Conservation (phyloP, 1,284 basidiomycete genomes). For the Cystobasidium slooffiae region DNA sequence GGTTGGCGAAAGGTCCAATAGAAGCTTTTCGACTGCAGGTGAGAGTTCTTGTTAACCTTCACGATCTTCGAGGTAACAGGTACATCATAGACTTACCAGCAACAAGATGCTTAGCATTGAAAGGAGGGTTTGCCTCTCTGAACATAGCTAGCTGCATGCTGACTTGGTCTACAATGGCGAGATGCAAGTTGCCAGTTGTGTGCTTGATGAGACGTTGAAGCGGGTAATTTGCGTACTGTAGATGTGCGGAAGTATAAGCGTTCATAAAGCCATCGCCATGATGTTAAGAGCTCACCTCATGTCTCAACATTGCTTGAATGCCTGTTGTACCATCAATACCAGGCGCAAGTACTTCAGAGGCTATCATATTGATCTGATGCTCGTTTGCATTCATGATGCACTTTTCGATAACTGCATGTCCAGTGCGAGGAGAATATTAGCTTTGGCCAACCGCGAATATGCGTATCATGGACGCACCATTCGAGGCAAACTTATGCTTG, state of each 20-base stretch:
- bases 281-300: slow-evolving; percentile 6
- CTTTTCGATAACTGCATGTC: slow-evolving; percentile 46
- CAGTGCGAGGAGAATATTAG: background rate
- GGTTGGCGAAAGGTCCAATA: slow-evolving; percentile 21
- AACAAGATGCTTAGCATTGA: slow-evolving; percentile 40
- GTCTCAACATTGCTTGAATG: slow-evolving; percentile 45
- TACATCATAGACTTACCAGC: slow-evolving; percentile 7
- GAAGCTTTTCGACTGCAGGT: slow-evolving; percentile 32
- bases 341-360: slow-evolving; percentile 57
- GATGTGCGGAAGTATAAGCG: background rate
- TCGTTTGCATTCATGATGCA: slow-evolving; percentile 50
- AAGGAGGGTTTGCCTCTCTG: slow-evolving; percentile 40
- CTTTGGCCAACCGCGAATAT: background rate
- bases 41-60: background rate
- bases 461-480: slow-evolving; percentile 68
- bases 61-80: background rate
- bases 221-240: slow-evolving; percentile 40
- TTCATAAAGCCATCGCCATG: background rate
- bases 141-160: slow-evolving; percentile 37
- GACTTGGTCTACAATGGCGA: slow-evolving; percentile 39
- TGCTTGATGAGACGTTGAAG: slow-evolving; percentile 42
- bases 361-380: slow-evolving; percentile 54
- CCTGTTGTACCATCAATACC: slow-evolving; percentile 50
- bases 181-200: slow-evolving; percentile 24
- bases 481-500: slow-evolving; percentile 93